A percentile compares a stretch with the other conserved stretches of the same genome.
These are phyloP conservation scores for Colletotrichum sp. DNA, from an alignment of 2,329 filamentous ascomycete genomes.

Conservation along the genomic window DNA sequence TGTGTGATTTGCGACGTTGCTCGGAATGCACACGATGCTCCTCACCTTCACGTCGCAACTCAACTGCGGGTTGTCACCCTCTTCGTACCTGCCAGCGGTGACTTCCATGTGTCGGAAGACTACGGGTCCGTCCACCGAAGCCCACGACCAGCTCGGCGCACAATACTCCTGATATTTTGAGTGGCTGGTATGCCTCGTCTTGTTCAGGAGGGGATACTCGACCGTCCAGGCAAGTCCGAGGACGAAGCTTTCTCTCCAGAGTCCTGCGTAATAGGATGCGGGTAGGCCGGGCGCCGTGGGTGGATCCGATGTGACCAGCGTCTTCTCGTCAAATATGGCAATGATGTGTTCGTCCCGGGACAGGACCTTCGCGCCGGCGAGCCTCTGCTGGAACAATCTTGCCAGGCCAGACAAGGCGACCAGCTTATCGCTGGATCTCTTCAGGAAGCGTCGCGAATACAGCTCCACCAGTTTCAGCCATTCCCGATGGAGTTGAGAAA, in stretches of 20 bases:
- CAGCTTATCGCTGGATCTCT: background rate
- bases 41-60: background rate
- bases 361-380: background rate
- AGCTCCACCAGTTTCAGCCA: background rate
- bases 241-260: background rate
- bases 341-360: background rate
- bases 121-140: background rate
- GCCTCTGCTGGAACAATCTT: background rate
- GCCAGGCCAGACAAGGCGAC: background rate
- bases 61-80: background rate
- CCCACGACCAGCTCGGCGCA: background rate
- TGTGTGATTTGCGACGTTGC: background rate
- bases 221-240: background rate
- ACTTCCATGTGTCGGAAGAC: background rate
- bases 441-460: background rate
- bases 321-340: background rate
- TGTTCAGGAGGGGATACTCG: background rate
- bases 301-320: background rate
- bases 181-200: too few species aligned
- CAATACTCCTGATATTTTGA: too few species aligned
- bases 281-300: background rate
- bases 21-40: background rate
- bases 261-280: background rate
- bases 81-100: background rate
- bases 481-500: background rate